phyloP scores from a whole-genome alignment of 805 yeast genomes.

The Suhomyces kilbournensis region DNA sequence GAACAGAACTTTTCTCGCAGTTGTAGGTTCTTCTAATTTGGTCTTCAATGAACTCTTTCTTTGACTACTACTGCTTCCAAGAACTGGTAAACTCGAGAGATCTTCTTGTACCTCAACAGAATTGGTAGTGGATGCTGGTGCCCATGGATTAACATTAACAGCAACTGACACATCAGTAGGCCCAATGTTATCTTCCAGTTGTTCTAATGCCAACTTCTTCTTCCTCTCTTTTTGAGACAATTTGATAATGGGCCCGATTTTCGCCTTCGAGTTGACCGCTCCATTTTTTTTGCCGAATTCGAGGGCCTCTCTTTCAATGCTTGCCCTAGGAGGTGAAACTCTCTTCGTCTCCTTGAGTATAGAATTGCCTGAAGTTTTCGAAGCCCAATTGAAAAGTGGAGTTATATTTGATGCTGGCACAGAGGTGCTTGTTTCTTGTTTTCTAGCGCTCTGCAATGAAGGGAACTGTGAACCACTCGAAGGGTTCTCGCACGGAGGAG shows the following conservation, averaged over 20 bases:
- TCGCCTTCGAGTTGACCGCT: conserved; percentile 22
- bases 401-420: conserved; percentile 15
- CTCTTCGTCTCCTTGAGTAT: conserved; percentile 10
- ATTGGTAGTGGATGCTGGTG: background rate
- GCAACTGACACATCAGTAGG: background rate
- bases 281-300: conserved; percentile 8
- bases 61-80: background rate
- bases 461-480: conserved; percentile 2
- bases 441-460: background rate
- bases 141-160: conserved; percentile 6
- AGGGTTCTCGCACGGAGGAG: background rate
- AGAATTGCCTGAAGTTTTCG: conserved; percentile 12
- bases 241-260: conserved; percentile 37
- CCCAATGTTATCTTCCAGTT: background rate
- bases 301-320: conserved; percentile 1
- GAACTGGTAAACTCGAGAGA: background rate
- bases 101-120: background rate
- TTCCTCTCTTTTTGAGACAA: conserved; percentile 62
- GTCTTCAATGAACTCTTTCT: background rate
- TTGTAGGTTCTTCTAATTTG: background rate
- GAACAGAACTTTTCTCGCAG: background rate
- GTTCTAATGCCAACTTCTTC: conserved; percentile 3
- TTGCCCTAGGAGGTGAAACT: background rate
- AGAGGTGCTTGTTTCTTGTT: background rate
- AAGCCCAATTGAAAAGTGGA: conserved; percentile 28